phyloP scores from a whole-genome alignment of 192 early-diverging fungal genomes.

The Jimgerdemannia lactiflua region DNA sequence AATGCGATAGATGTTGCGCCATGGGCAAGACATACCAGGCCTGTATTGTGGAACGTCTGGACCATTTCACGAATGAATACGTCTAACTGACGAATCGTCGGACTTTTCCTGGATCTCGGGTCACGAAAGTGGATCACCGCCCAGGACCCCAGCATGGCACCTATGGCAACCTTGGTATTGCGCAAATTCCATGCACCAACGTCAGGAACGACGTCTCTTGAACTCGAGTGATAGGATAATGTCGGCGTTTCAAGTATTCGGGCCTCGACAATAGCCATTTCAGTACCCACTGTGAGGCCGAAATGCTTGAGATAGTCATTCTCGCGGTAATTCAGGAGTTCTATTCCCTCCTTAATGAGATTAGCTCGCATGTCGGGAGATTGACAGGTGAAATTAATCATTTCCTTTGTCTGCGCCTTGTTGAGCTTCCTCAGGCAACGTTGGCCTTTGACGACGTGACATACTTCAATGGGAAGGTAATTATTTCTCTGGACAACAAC shows the following conservation, averaged over 20 bases:
- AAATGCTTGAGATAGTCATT: conserved; percentile 79
- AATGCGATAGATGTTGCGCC: conserved; percentile 42
- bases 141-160: conserved; percentile 77
- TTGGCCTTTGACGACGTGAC: conserved; percentile 80
- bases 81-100: conserved; percentile 44
- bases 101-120: conserved; percentile 50
- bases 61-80: conserved; percentile 74
- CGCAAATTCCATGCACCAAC: conserved; percentile 90
- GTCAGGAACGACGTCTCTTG: conserved; percentile 27
- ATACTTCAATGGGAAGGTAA: conserved; percentile 90
- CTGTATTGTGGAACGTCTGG: conserved; percentile 68
- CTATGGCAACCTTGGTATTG: conserved; percentile 73
- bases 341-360: conserved; percentile 78
- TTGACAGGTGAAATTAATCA: conserved; percentile 93
- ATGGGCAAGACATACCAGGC: conserved; percentile 44
- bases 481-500: conserved; percentile 70
- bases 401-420: conserved; percentile 86
- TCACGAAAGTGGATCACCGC: conserved; percentile 78
- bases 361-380: conserved; percentile 76
- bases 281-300: conserved; percentile 62
- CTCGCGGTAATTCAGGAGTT: conserved; percentile 57
- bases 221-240: conserved; percentile 58
- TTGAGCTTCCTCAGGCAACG: conserved; percentile 79
- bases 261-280: conserved; percentile 69
- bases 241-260: conserved; percentile 78